A percentile compares a stretch with the other conserved stretches of the same genome.
These are phyloP conservation scores for Phytopythium litorale DNA, from an alignment of 352 stramenopile species.

Conservation along the genomic window DNA sequence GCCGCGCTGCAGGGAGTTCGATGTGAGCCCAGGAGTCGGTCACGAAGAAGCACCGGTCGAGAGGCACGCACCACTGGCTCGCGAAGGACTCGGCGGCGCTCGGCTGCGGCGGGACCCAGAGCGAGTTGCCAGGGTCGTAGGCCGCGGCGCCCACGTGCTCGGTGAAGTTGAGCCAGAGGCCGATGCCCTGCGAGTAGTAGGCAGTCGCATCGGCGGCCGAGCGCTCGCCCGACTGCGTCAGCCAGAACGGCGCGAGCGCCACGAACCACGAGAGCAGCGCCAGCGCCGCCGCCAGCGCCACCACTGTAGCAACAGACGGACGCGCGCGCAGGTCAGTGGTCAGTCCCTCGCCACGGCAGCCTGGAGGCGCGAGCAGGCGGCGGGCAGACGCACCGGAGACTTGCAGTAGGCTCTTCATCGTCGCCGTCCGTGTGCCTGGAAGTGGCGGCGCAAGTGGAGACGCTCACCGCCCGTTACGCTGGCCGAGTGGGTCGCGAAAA, in stretches of 20 bases:
- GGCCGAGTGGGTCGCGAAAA: not conserved
- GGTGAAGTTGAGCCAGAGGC: constrained; percentile 82
- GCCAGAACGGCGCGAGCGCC: constrained; percentile 63
- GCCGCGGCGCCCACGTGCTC: constrained; percentile 59
- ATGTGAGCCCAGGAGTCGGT: not conserved
- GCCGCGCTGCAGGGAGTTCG: constrained; percentile 14
- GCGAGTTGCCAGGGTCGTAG: constrained; percentile 74
- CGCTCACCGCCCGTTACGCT: not conserved
- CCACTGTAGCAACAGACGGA: constrained; percentile 24
- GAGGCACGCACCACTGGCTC: constrained; percentile 45
- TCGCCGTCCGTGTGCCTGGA: not conserved
- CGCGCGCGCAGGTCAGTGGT: not conserved
- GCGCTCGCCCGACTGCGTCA: constrained; percentile 56
- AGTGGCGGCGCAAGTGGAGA: not conserved
- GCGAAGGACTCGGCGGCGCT: constrained; percentile 55
- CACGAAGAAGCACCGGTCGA: not conserved
- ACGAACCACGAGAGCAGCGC: constrained; percentile 63
- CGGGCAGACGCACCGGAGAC: constrained; percentile 24
- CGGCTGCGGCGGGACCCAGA: constrained; percentile 66
- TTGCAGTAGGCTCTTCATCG: constrained; percentile 44
- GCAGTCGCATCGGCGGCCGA: constrained; percentile 15
- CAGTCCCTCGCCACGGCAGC: constrained; percentile 1
- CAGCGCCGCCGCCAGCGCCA: constrained; percentile 42
- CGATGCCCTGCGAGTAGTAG: constrained; percentile 79
- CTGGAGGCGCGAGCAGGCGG: not conserved